Percentiles rank a stretch among this genome's conserved stretches.
These are phyloP conservation scores for Hortaea werneckii DNA, from an alignment of 2,329 filamentous ascomycete genomes.

Conservation along the genomic window DNA sequence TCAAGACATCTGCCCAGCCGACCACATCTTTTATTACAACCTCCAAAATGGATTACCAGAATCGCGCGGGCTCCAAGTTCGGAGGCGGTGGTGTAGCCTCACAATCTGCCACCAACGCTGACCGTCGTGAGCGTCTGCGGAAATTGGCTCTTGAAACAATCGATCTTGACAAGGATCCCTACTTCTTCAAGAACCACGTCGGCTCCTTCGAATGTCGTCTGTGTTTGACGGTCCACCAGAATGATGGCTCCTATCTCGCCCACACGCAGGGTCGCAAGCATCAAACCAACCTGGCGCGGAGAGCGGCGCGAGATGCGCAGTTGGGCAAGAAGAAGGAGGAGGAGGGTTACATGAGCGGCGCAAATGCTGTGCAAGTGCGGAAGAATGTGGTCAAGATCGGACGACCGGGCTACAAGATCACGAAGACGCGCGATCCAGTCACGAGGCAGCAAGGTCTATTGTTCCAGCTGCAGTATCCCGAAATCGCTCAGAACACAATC, in stretches of 20 bases:
- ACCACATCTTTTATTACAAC: no score
- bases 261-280: constrained; percentile 98
- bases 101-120: constrained; percentile 84
- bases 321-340: constrained; percentile 58
- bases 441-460: constrained; percentile 81
- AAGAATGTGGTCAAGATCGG: constrained; percentile 91
- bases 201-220: constrained; percentile 96
- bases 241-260: constrained; percentile 96
- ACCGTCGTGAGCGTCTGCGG: constrained; percentile 91
- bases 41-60: constrained; percentile 44
- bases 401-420: constrained; percentile 93
- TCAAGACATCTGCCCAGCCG: no score
- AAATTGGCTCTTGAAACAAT: constrained; percentile 98
- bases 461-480: constrained; percentile 95
- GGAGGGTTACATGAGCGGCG: constrained; percentile 54
- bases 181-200: constrained; percentile 99
- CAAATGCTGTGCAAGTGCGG: constrained; percentile 60
- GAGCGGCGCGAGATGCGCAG: constrained; percentile 89
- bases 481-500: constrained; percentile 64
- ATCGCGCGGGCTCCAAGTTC: constrained; percentile 94
- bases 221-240: constrained; percentile 95
- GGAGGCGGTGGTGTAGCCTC: constrained; percentile 95
- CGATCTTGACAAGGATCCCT: constrained; percentile 97
- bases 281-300: constrained; percentile 92
- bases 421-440: constrained; percentile 82